Evolutionary conservation across 2,329 filamentous ascomycete genomes (phyloP), one percentile per base, ranked within the genome.

Genomic region (Penicillium rolfsii): DNA sequence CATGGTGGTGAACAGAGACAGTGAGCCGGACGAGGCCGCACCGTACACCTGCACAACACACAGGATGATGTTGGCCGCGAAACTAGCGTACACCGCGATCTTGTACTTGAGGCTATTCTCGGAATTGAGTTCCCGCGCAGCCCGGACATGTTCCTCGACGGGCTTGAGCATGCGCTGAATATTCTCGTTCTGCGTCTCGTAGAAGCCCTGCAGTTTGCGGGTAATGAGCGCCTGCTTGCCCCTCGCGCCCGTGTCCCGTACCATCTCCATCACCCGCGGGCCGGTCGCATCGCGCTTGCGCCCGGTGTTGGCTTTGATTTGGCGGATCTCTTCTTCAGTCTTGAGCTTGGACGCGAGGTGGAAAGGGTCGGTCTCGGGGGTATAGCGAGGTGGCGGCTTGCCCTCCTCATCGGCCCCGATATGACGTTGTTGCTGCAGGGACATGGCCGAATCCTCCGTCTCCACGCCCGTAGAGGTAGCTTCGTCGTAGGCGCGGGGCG

Each of bases 1-100:
- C 91, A 96, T 96, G 64, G 94, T 99, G 16, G 95, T 97, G 80
- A 98, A 97, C 50, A 99, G 87, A 5, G 94, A 97, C 38, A 98
- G 85, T n/a, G 93, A 97, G 50, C 90, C 88, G 0, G 93, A 97
- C 0, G 90, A 87, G 49, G 91, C 85, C 63, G 95, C 95, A 46
- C 89, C 95, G 74, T 96, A 99, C 40, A 97, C 81, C 77, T 99
- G 95, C 19, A 99, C 83, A 4, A 83, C 83, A 0, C 93, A 87
- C 5, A 99, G 84, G 30, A 90, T 64, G 59, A 97, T 76, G 71
- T 98, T 98, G 61, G 93, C 94, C 1, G 80, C 85, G 69, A 97
- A 91, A 40, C 81, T 86, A 26, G 86, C 87, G 57, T 85, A 82
- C 52, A 89, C 85, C 5, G 87, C 87, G 62, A 90, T 83, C 60